Evolutionary conservation across 148 eudicot species (phyloP).

Genomic region (Gaultheria prostrata): DNA sequence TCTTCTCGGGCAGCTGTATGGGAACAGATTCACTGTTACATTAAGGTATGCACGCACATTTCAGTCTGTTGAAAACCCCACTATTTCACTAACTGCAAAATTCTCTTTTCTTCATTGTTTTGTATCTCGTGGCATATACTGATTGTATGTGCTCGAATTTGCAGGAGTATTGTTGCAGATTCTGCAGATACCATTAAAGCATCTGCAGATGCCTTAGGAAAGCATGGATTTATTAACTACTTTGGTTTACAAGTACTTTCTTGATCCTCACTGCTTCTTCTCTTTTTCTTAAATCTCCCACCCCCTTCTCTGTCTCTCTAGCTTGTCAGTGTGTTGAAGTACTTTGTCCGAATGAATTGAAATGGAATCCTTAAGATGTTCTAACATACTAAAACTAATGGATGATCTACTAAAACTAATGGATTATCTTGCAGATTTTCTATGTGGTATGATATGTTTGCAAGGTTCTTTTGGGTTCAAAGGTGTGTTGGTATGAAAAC

Average conservation of each 20-base stretch:
- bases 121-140: background rate
- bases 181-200: conserved; percentile 75
- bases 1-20: conserved; percentile 83
- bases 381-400: background rate
- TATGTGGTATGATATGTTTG: background rate
- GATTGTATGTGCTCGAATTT: conserved; percentile 23
- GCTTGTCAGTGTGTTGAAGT: background rate
- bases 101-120: background rate
- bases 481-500: background rate
- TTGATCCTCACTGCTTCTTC: conserved; percentile 1
- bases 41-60: conserved; percentile 47
- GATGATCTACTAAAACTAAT: background rate
- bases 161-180: conserved; percentile 79
- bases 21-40: conserved; percentile 83
- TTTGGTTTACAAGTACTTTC: conserved; percentile 83
- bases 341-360: background rate
- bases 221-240: conserved; percentile 83
- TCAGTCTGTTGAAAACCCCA: background rate
- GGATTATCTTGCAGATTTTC: background rate
- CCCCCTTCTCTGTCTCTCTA: background rate
- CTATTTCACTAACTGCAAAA: background rate
- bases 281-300: background rate
- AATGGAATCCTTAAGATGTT: conserved; percentile 4
- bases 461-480: background rate
- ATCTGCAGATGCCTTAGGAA: conserved; percentile 71